phyloP scores from a whole-genome alignment of 2,329 filamentous ascomycete species.

The Penicillium sp. region DNA sequence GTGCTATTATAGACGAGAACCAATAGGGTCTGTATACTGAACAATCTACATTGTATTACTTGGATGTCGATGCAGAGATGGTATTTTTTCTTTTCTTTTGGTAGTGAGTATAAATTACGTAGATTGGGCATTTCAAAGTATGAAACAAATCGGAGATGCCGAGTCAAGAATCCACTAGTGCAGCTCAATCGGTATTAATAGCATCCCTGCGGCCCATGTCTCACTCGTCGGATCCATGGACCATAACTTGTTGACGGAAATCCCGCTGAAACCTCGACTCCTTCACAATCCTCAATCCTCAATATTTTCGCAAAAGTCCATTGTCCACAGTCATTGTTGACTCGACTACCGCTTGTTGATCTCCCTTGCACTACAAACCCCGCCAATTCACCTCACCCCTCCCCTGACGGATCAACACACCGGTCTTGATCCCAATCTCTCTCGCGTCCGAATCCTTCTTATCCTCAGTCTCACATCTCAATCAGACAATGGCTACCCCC shows the following conservation, averaged over 20 bases:
- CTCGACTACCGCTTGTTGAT: conserved; percentile 4
- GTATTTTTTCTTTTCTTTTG: too few species aligned
- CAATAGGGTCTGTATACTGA: conserved; percentile 22
- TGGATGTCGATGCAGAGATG: conserved; percentile 1
- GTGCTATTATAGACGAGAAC: conserved; percentile 18
- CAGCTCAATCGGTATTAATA: background rate
- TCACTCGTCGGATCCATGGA: conserved; percentile 14
- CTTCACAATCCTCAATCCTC: too few species aligned
- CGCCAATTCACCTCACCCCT: conserved; percentile 9
- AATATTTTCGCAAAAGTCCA: too few species aligned
- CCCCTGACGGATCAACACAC: conserved; percentile 11
- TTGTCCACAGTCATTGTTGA: too few species aligned
- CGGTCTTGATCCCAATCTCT: conserved; percentile 7
- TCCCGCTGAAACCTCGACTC: background rate
- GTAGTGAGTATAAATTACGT: background rate
- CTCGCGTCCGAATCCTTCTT: too few species aligned
- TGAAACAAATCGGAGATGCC: conserved; percentile 1
- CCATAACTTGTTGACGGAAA: conserved; percentile 7
- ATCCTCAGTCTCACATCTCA: too few species aligned
- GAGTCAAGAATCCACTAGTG: background rate
- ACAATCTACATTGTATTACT: conserved; percentile 12
- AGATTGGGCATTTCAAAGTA: too few species aligned
- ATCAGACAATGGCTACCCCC: conserved; percentile 17
- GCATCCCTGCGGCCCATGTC: conserved; percentile 14
- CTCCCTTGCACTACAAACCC: conserved; percentile 16